phyloP scores from a whole-genome alignment of 1,139 yeast species.

The Candida tropicalis region DNA sequence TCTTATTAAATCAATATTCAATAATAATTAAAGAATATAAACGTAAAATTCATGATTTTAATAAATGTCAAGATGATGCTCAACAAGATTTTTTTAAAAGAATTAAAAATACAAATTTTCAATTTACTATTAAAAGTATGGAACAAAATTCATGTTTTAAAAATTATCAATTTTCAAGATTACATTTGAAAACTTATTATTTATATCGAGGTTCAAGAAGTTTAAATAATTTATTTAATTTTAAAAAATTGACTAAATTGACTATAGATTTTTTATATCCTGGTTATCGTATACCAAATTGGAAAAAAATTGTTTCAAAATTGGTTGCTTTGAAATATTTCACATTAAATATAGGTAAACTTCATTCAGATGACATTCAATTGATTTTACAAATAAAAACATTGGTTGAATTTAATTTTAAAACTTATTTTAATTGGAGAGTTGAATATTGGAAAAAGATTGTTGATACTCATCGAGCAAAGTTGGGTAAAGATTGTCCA shows the following conservation, averaged over 20 bases:
- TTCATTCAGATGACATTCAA: not conserved
- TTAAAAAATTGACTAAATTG: conserved; percentile 3
- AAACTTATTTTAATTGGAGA: not conserved
- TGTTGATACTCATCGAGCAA: not conserved
- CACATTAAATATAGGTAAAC: conserved; percentile 2
- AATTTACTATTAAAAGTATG: conserved; percentile 1
- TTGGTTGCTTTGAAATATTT: not conserved
- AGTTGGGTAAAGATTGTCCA: not conserved
- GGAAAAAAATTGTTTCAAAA: not conserved
- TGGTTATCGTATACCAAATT: not conserved
- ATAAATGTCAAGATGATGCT: not conserved
- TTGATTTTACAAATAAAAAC: not conserved
- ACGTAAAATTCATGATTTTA: not conserved
- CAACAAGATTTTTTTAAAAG: conserved; percentile 1
- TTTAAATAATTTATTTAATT: conserved; percentile 2
- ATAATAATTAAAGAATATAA: not conserved
- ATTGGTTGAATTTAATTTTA: conserved; percentile 4
- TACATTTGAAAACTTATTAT: conserved; percentile 6
- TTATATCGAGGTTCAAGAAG: not conserved
- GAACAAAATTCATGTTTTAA: conserved; percentile 4
- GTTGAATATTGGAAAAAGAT: not conserved
- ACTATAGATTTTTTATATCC: conserved; percentile 5
- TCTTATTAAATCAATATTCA: not conserved
- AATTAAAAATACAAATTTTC: conserved; percentile 5
- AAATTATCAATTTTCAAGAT: conserved; percentile 1